A percentile compares a stretch with the other conserved stretches of the same genome.
Evolutionary conservation across 1,284 basidiomycete species (phyloP).

Genomic region (Takashimella tepidaria): DNA sequence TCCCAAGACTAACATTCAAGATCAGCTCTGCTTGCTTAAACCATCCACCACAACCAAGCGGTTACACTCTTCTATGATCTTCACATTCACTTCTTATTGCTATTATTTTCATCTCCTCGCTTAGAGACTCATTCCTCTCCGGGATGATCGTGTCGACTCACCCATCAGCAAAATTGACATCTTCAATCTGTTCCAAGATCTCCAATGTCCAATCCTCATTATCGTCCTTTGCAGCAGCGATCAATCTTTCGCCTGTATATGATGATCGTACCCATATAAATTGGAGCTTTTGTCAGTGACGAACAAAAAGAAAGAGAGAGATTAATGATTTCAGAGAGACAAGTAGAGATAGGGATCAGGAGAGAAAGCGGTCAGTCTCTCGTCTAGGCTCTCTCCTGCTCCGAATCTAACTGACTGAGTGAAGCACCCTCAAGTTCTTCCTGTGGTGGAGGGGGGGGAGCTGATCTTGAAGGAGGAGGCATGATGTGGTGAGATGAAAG

Average conservation of each 20-base stretch:
- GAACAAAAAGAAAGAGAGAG: no score
- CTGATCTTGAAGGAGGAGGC: constrained; percentile 26
- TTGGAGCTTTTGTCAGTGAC: no score
- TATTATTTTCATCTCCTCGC: not conserved
- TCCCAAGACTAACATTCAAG: constrained; percentile 56
- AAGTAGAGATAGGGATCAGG: no score
- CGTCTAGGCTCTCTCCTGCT: no score
- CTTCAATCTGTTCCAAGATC: constrained; percentile 56
- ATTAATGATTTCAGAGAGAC: no score
- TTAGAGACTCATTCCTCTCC: not conserved
- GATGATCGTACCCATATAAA: no score
- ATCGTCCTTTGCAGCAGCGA: constrained; percentile 69
- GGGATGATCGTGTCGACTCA: constrained; percentile 43
- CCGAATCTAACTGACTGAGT: constrained; percentile 42
- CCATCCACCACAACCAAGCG: no score
- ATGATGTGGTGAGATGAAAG: constrained; percentile 8
- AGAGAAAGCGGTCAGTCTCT: no score
- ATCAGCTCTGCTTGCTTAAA: not conserved
- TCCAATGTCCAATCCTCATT: constrained; percentile 64
- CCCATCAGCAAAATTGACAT: constrained; percentile 76
- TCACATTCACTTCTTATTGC: no score
- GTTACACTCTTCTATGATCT: no score
- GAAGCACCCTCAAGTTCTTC: constrained; percentile 37
- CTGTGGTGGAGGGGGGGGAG: constrained; percentile 39
- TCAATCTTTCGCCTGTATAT: constrained; percentile 61